phyloP scores from a whole-genome alignment of 257 asterid genomes.

The Ocimum tenuiflorum region DNA sequence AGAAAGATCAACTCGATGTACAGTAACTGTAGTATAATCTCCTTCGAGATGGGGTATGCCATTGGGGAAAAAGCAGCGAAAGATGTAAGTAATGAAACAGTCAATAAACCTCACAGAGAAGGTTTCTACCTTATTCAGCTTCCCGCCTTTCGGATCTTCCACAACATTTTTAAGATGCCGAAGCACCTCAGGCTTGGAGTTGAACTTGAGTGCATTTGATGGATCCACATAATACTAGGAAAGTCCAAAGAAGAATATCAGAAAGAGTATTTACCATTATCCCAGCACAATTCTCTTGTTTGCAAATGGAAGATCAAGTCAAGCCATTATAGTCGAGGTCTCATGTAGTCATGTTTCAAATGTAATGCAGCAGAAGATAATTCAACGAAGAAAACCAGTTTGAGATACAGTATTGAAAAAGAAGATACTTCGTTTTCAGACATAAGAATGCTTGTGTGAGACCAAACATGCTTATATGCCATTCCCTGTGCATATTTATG shows the following conservation, averaged over 20 bases:
- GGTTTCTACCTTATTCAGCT: conserved; percentile 27
- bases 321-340: background rate
- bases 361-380: background rate
- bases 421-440: too few species aligned
- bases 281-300: too few species aligned
- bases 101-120: too few species aligned
- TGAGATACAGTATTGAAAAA: background rate
- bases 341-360: background rate
- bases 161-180: conserved; percentile 40
- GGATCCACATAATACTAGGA: conserved; percentile 57
- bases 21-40: background rate
- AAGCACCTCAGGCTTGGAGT: conserved; percentile 70
- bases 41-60: conserved; percentile 5
- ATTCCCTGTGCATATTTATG: too few species aligned
- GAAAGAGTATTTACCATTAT: too few species aligned
- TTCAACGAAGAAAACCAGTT: background rate
- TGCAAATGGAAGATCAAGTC: too few species aligned
- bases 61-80: background rate
- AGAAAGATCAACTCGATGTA: background rate
- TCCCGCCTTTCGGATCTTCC: conserved; percentile 22
- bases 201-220: conserved; percentile 43
- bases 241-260: conserved; percentile 29
- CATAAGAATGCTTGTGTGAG: too few species aligned
- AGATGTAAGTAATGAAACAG: too few species aligned
- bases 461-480: too few species aligned